Evolutionary conservation across 495 filamentous ascomycete species (phyloP).

Genomic region (Chaetomium tenue): DNA sequence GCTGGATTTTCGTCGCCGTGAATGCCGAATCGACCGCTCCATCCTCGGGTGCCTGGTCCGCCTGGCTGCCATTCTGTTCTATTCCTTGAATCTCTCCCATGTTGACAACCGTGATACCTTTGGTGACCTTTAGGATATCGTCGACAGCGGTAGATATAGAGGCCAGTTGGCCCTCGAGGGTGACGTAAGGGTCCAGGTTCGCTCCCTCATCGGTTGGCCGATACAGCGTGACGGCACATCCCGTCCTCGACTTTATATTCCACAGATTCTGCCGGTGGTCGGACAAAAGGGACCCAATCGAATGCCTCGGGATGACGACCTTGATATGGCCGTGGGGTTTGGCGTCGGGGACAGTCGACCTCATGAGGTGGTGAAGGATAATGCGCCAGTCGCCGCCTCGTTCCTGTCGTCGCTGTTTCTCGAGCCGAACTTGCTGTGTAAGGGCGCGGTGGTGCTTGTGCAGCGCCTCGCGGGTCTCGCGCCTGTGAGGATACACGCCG

Average conservation of each 20-base stretch:
- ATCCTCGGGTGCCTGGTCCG: neutral
- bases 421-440: slow-evolving; percentile 15
- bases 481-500: slow-evolving; percentile 21
- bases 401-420: neutral
- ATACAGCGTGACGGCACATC: slow-evolving; percentile 19
- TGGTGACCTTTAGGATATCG: slow-evolving; percentile 24
- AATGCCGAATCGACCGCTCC: too few species aligned
- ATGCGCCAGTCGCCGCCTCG: slow-evolving; percentile 31
- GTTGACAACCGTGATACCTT: slow-evolving; percentile 13
- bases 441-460: slow-evolving; percentile 6
- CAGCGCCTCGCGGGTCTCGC: slow-evolving; percentile 19
- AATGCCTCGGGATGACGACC: slow-evolving; percentile 19
- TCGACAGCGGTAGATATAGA: slow-evolving; percentile 21
- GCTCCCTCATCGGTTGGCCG: neutral
- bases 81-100: neutral
- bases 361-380: slow-evolving; percentile 26
- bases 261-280: slow-evolving; percentile 21
- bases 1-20: neutral
- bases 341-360: slow-evolving; percentile 23
- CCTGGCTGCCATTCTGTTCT: neutral
- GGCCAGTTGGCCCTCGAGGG: slow-evolving; percentile 13
- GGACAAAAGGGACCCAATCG: slow-evolving; percentile 8
- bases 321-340: slow-evolving; percentile 16
- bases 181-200: slow-evolving; percentile 6
- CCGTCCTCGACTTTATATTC: slow-evolving; percentile 25